phyloP scores from a whole-genome alignment of 2,329 filamentous ascomycete species.

The Truncatella angustata region DNA sequence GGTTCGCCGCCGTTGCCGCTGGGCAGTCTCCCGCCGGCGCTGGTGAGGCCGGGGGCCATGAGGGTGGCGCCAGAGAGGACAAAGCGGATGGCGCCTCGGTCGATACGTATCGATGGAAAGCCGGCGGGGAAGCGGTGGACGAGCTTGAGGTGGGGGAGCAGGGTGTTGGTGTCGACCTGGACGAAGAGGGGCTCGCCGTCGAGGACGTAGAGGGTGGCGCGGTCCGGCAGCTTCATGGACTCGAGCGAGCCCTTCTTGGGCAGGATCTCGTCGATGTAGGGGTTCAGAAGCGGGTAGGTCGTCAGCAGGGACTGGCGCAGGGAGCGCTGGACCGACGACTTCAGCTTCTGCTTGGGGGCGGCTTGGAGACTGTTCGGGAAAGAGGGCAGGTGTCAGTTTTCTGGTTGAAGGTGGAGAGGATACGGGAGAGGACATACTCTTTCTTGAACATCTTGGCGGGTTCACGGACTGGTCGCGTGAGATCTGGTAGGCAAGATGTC shows the following conservation, averaged over 20 bases:
- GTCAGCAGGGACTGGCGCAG: constrained; percentile 80
- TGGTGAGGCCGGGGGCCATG: constrained; percentile 94
- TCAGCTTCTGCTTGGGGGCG: constrained; percentile 90
- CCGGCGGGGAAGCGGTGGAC: constrained; percentile 86
- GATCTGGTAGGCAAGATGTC: background rate
- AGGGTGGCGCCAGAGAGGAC: constrained; percentile 90
- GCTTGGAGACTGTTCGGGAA: constrained; percentile 76
- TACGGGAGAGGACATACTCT: constrained; percentile 59
- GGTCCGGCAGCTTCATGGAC: constrained; percentile 89
- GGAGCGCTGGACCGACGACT: constrained; percentile 87
- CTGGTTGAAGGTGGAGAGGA: constrained; percentile 10
- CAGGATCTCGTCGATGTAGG: constrained; percentile 88
- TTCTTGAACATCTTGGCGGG: constrained; percentile 80
- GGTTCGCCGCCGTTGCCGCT: constrained; percentile 37
- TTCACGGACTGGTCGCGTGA: background rate
- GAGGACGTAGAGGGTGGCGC: constrained; percentile 83
- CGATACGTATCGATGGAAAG: constrained; percentile 84
- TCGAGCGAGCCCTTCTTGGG: constrained; percentile 93
- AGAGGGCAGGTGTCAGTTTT: constrained; percentile 20
- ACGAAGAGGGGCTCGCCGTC: constrained; percentile 81
- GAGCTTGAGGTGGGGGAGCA: constrained; percentile 85
- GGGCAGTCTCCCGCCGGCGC: constrained; percentile 77
- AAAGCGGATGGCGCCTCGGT: constrained; percentile 94
- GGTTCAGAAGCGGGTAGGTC: constrained; percentile 81
- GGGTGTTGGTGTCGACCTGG: constrained; percentile 72